phyloP scores from a whole-genome alignment of 176 grass and related monocot genomes.

The Bolboschoenus planiculmis region DNA sequence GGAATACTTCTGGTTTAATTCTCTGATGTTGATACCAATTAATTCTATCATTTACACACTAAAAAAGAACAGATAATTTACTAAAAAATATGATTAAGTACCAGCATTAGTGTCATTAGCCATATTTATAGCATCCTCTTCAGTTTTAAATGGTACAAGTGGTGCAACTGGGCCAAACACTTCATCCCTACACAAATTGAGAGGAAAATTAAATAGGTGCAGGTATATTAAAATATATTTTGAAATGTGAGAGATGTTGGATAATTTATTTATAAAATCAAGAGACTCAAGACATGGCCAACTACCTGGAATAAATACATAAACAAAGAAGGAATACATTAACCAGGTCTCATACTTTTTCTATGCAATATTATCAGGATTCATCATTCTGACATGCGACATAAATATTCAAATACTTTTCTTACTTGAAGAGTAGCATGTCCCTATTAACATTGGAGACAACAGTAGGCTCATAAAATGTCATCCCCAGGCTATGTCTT shows the following conservation, averaged over 20 bases:
- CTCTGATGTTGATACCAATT: neutral
- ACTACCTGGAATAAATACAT: conserved; percentile 11
- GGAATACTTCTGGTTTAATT: neutral
- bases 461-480: conserved; percentile 96
- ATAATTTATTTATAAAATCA: conserved; percentile 6
- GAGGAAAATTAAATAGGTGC: neutral
- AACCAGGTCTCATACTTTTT: neutral
- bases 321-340: conserved; percentile 1
- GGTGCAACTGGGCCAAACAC: conserved; percentile 97
- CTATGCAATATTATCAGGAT: neutral
- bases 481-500: conserved; percentile 81
- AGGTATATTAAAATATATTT: conserved; percentile 4
- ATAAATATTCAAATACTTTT: neutral
- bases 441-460: conserved; percentile 71
- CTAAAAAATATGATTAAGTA: conserved; percentile 3
- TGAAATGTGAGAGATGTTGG: conserved; percentile 3
- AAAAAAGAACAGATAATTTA: neutral
- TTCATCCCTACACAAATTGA: conserved; percentile 65
- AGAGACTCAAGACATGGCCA: neutral
- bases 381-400: neutral
- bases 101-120: conserved; percentile 94
- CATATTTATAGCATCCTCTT: conserved; percentile 80
- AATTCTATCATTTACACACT: neutral
- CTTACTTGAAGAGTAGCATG: conserved; percentile 88
- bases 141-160: conserved; percentile 92